Conservation (phyloP, 2,329 filamentous ascomycete genomes). For the Xylaria sp. region DNA sequence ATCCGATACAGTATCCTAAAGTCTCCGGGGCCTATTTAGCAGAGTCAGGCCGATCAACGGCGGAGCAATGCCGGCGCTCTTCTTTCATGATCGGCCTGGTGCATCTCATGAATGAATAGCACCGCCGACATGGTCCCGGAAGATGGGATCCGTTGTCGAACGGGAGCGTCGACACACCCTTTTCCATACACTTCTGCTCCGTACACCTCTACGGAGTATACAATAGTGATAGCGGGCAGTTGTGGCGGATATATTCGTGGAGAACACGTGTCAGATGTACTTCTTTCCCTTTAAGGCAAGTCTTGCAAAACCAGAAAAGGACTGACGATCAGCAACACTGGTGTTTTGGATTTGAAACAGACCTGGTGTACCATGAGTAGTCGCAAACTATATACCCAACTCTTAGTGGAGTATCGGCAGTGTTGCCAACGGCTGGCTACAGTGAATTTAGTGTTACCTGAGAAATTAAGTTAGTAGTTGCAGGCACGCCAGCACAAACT, state of each 20-base stretch:
- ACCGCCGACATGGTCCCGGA: conserved; percentile 31
- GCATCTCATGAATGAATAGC: conserved; percentile 3
- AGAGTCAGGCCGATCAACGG: conserved; percentile 15
- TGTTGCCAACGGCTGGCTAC: conserved; percentile 17
- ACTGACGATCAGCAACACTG: conserved; percentile 26
- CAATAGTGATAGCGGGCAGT: background rate
- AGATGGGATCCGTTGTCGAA: conserved; percentile 27
- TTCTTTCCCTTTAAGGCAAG: conserved; percentile 30
- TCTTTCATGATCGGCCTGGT: conserved; percentile 9
- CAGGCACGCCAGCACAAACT: background rate
- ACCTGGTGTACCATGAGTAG: background rate
- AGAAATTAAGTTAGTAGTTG: background rate
- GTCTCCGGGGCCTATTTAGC: background rate
- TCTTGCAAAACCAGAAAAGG: conserved; percentile 7
- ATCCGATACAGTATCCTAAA: background rate
- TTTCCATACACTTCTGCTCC: background rate
- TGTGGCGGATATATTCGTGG: conserved; percentile 23
- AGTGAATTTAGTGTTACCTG: conserved; percentile 14
- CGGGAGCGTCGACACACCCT: background rate
- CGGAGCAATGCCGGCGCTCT: conserved; percentile 9
- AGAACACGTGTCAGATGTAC: conserved; percentile 29
- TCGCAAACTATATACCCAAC: background rate
- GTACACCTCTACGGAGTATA: background rate
- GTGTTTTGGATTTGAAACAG: conserved; percentile 37
- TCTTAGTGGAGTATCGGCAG: background rate